A percentile compares a stretch with the other conserved stretches of the same genome.
Conservation (phyloP, 805 yeast species). For the Yarrowia hollandica region DNA sequence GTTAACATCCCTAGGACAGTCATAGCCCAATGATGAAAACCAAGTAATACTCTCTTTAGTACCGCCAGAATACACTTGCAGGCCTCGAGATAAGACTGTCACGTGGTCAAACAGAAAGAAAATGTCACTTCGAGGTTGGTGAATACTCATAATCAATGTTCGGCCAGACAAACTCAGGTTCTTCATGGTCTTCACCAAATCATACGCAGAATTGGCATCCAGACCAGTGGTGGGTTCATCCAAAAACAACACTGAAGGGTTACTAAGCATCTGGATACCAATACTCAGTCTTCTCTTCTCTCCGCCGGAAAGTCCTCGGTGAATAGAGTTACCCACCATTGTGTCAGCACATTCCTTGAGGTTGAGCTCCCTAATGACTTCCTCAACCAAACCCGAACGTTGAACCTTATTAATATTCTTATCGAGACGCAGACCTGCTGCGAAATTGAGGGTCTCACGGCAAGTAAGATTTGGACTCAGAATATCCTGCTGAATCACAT, state of each 20-base stretch:
- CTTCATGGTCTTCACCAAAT: constrained; percentile 61
- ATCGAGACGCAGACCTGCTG: constrained; percentile 70
- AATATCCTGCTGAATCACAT: constrained; percentile 74
- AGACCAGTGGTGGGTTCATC: constrained; percentile 91
- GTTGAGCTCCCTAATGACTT: constrained; percentile 63
- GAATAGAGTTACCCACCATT: constrained; percentile 53
- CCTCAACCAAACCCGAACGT: constrained; percentile 53
- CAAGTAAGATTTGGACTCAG: constrained; percentile 71
- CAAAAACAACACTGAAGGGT: constrained; percentile 72
- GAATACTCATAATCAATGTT: constrained; percentile 73
- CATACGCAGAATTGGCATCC: constrained; percentile 73
- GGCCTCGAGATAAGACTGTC: constrained; percentile 64
- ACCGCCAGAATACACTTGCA: constrained; percentile 51
- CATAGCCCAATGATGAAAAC: constrained; percentile 51
- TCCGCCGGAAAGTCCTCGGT: constrained; percentile 77
- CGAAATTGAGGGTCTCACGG: constrained; percentile 64
- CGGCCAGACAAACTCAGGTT: constrained; percentile 60
- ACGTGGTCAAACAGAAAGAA: constrained; percentile 65
- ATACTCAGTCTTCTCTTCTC: constrained; percentile 76
- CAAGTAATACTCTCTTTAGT: constrained; percentile 48
- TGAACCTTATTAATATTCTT: constrained; percentile 47
- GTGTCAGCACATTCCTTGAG: constrained; percentile 64
- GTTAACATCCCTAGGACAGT: constrained; percentile 51
- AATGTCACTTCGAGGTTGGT: constrained; percentile 82
- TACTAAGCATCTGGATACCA: constrained; percentile 73